Evolutionary conservation across 495 filamentous ascomycete genomes (phyloP), one percentile per base, ranked within the genome.

Genomic region (Viridothelium virens): DNA sequence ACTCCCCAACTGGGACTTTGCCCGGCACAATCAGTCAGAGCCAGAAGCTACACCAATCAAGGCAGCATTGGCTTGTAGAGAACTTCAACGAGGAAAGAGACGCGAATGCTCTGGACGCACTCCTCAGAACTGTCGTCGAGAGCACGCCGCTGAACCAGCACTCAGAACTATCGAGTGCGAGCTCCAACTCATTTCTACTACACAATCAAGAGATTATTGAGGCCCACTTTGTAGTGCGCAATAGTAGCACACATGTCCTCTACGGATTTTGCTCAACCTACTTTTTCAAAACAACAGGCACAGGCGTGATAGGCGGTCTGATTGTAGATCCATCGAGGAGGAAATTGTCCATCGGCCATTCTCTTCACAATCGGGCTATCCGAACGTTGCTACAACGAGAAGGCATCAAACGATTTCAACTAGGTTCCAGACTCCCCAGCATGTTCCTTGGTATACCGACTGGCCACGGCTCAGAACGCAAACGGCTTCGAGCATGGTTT

Each of bases 241-340:
- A 96, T 76, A 92, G 88, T 77, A 92, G 86, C 74, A 96, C 91
- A 0, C 86, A 89, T 59, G 89, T 88, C 0, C 77, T 96, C 9
- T 95, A 93, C 74, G 91, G 91, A 33, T 96, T 96, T 75, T 91
- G 89, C 73, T 86, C 90, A 0, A 95, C 91, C 10, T 96, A 94
- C 72, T 91, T 83, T 75, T 86, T 88, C 76, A 84, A 83, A 56
- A 83, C 83, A 1, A 84, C 83, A 2, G 81, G 82, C 39, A 88
- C 86, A 2, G 91, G 89, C 12, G 87, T 89, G n/a, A 85, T 96
- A 65, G 90, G 87, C 14, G 86, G 89, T 39, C 76, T 96, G 61
- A 89, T 96, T 61, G 91, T 96, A 41, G 91, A 96, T 69, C 91
- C 91, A 0, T 72, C 86, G 38, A 85, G 91, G 67, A 83, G 91